Evolutionary conservation across 192 early-diverging fungal species (phyloP), one percentile per base, ranked within the genome.

Genomic region (Phycomyces blakesleeanus): DNA sequence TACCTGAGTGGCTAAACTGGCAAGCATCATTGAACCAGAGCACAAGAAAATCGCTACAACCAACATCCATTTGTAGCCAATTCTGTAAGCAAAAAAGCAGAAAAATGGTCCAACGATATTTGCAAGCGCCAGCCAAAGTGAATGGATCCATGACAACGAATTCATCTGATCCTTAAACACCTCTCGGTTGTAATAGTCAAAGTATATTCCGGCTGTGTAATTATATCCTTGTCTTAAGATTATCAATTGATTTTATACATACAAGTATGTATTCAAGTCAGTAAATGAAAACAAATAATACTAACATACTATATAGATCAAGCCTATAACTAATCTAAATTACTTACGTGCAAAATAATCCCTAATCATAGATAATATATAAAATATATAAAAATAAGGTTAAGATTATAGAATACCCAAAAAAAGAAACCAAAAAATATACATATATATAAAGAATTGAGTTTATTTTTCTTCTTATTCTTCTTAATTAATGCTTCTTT

Each of bases 61-160:
- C 51, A 67, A 24, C 65, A 67, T 67, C 34, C 56, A 50, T 22
- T 20, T 51, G 38, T 59, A 67, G 11, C 65, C 65, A 15, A 67
- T 18, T 54, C 57, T 67, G 40, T 47, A 27, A 2, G 55, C 42
- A 0, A 67, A 29, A 24, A 29, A 67, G 21, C 42, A 55, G 12
- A 51, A 51, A 40, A 58, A 11, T 22, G 57, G 57, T 0, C 65
- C 65, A 51, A 47, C 27, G 21, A 59, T 54, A n/a, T 58, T 58
- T 18, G 56, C 44, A 3, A 67, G 38, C 5, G 57, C 57, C 15
- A 52, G 16, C 44, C 65, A 67, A 10, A 67, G 44, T 6, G 65
- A 67, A 27, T 55, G 55, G 51, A 67, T 67, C 65, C 65, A 67
- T 15, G 65, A 57, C 16, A 67, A 39, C 24, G 41, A 22, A 26